These are phyloP conservation scores for Penicillium aurantiogriseum DNA, from an alignment of 2,329 filamentous ascomycete genomes.

Conservation along the genomic window DNA sequence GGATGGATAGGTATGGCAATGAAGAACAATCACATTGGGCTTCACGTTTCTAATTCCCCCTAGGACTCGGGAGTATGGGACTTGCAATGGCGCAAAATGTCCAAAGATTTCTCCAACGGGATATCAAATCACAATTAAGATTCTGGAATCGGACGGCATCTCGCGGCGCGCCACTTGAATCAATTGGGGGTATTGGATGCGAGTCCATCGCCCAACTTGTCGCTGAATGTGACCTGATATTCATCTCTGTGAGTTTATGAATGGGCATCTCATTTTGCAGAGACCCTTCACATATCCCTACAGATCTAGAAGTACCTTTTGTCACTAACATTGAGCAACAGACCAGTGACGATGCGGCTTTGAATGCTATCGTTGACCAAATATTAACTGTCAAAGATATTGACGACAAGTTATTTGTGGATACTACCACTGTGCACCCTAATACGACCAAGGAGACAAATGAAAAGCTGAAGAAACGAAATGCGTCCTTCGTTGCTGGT, in stretches of 20 bases:
- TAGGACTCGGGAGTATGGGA: constrained; percentile 17
- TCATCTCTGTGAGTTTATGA: constrained; percentile 12
- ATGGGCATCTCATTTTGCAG: neutral
- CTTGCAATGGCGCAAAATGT: constrained; percentile 15
- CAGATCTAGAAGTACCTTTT: neutral
- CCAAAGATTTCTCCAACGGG: constrained; percentile 3
- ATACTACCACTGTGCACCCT: constrained; percentile 16
- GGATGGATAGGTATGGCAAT: constrained; percentile 12
- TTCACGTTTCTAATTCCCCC: neutral
- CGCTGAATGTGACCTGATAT: constrained; percentile 7
- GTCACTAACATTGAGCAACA: neutral
- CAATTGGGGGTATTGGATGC: constrained; percentile 5
- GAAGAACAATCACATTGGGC: neutral
- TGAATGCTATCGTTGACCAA: constrained; percentile 1
- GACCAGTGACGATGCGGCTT: constrained; percentile 6
- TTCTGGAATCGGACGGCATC: constrained; percentile 13
- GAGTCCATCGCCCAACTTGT: constrained; percentile 9
- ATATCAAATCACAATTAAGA: constrained; percentile 1
- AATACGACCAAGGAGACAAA: constrained; percentile 7
- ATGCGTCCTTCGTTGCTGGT: constrained; percentile 8
- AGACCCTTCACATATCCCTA: neutral
- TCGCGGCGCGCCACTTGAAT: constrained; percentile 6
- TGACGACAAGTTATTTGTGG: constrained; percentile 8
- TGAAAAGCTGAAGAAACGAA: neutral
- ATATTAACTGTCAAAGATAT: constrained; percentile 5